Evolutionary conservation across 75 land plant species (phyloP), one percentile per base, ranked within the genome.

Genomic region (Cunninghamia lanceolata): DNA sequence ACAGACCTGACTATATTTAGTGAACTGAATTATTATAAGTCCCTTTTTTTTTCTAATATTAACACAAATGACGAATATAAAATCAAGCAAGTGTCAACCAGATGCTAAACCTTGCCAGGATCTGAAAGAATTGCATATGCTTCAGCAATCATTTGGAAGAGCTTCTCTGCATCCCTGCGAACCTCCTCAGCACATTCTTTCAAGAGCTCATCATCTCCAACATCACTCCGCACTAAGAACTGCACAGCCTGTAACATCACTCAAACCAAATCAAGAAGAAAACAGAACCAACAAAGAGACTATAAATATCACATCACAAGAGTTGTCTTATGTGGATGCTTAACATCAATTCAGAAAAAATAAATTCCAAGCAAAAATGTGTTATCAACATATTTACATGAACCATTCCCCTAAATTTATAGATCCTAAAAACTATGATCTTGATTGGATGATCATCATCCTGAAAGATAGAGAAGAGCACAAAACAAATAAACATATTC

Each of bases 131-230:
- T 89, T 38, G 97, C 94, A 90, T 98, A 96, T 56, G 99, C 99
- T 89, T 98, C 99, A 68, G 96, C 99, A 89, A 98, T 98, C 89
- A 98, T 92, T 87, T 98, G 96, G 82, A 98, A 98, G 46, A 98
- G 92, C 43, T 86, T 90, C 34, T 98, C 99, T 73, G 99, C 94
- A 90, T 98, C 99, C 76, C 73, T 88, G 80, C 93, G 91, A 38
- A 94, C 94, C 86, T 90, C 97, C 63, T 91, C 92, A 46, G 84
- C 87, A 30, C 92, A 88, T 85, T 97, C 94, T 86, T 93, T 94
- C 91, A 93, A 94, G 32, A 94, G 82, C n/a, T 87, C 88, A 90
- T 96, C 95, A 85, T 94, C 96, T 45, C 88, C 93, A 87, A 82
- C 91, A 30, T 96, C 98, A 87, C 85, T 88, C 83, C 95, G 94